Evolutionary conservation across 805 yeast genomes (phyloP), one percentile per base, ranked within the genome.

Genomic region (Lipomyces kockii): DNA sequence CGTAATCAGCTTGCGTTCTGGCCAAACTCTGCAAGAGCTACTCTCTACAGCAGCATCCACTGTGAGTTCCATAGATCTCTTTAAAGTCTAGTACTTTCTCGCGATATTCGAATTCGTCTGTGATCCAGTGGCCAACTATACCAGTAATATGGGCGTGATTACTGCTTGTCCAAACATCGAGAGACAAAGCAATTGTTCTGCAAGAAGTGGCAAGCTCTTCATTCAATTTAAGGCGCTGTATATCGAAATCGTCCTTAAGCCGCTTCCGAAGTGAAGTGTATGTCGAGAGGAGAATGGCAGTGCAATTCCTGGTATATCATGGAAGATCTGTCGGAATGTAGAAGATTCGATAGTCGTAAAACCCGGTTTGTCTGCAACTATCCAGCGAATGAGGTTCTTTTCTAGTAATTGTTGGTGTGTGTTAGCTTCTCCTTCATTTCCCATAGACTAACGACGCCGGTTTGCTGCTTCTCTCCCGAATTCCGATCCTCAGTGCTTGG

Each of bases 141-240:
- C 39, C 49, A 17, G 35, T 17, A 39, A 57, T 57, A 25, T 2
- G 60, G 25, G 35, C 7, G 46, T 20, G 29, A 32, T 35, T 32
- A 2, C 17, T 57, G 46, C 60, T 57, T n/a, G 60, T 57, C 60
- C 60, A 57, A 39, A 57, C 46, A 35, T 57, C 49, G n/a, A 57
- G 35, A 39, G 39, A 57, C 17, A 57, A 32, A n/a, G 60, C 3
- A 32, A 57, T 57, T 39, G 60, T 35, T 32, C n/a, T 35, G 60
- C 60, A 57, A 57, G 58, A 3, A 2, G 4, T 20, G 20, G 22
- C 1, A 54, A 54, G 58, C 35, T 54, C 58, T 54, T 54, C 58
- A 2, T 25, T 54, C 58, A 54, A 29, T 29, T 27, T n/a, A n/a
- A 54, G 32, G 20, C 58, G 58, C 14, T 54, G 58, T 3, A 29